Evolutionary conservation across 495 filamentous ascomycete genomes (phyloP), one percentile per base, ranked within the genome.

Genomic region (Cladorrhinum samala): DNA sequence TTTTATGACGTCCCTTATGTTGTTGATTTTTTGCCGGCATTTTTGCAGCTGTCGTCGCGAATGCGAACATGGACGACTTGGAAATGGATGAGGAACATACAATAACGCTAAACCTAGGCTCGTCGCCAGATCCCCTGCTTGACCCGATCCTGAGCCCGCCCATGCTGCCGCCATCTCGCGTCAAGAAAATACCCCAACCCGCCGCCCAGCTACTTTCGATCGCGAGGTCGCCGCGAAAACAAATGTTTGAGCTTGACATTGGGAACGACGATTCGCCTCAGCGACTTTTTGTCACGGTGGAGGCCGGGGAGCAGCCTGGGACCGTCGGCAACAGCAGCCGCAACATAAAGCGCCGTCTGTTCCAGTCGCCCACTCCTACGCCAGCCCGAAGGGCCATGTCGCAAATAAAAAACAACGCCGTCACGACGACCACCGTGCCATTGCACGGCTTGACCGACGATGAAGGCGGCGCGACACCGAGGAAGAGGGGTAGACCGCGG

Each of bases 181-280:
- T 61, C 57, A 57, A 63, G 36, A 62, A 58, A 8, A 63, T 61
- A 46, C 70, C 56, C 52, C 60, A 64, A 54, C 44, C 57, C 11
- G 38, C 60, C 30, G 50, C 65, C 55, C 57, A 61, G 27, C 56
- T 62, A 47, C 25, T 59, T 56, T 62, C 64, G 53, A 49, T 55
- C 46, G 52, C 62, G 30, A 65, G 58, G 30, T 78, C 78, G 11
- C 77, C 78, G 33, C 69, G 69, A 18, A 79, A 78, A 59, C 75
- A 72, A 54, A 79, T 67, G 13, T 79, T 80, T 46, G 69, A 78
- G 62, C 67, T 80, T 39, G 76, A 81, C 36, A 72, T 78, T 16
- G 78, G 77, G 11, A 61, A 77, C 40, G 59, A 68, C 7, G 52
- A 62, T 36, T 74, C 77, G 38, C 75, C 77, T 6, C 75, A 78